Conservation (phyloP, 2,329 filamentous ascomycete genomes). For the Macrophomina pseudophaseolina region DNA sequence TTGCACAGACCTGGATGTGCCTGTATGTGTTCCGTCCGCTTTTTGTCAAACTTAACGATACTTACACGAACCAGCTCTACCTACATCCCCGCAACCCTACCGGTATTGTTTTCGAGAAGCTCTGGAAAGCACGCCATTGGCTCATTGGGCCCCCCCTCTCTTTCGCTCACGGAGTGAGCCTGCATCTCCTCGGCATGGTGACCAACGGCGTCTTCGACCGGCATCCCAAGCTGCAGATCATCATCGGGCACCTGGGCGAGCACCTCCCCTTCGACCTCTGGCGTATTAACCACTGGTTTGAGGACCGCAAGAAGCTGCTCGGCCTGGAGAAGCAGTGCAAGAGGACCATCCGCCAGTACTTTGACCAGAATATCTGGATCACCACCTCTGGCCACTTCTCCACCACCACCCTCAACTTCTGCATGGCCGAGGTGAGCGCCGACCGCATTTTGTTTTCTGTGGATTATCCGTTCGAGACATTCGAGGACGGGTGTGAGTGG, state of each 20-base stretch:
- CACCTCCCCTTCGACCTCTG: constrained; percentile 50
- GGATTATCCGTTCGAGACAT: constrained; percentile 38
- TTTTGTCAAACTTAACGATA: background rate
- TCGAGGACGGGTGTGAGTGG: constrained; percentile 39
- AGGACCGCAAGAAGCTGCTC: constrained; percentile 49
- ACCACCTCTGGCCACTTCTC: constrained; percentile 51
- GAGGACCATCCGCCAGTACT: constrained; percentile 47
- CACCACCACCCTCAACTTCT: constrained; percentile 48
- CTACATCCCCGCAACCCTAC: constrained; percentile 42
- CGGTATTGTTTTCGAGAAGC: constrained; percentile 35
- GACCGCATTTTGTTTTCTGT: constrained; percentile 50
- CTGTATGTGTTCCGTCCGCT: constrained; percentile 20
- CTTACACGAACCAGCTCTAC: constrained; percentile 32
- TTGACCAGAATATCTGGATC: constrained; percentile 49
- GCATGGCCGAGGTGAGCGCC: constrained; percentile 46
- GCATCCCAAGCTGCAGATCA: constrained; percentile 49
- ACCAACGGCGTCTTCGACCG: constrained; percentile 52
- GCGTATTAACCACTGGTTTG: constrained; percentile 50
- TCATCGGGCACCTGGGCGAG: constrained; percentile 53
- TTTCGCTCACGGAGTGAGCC: constrained; percentile 51
- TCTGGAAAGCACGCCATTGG: constrained; percentile 38
- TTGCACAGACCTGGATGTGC: constrained; percentile 40
- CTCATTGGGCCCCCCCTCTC: constrained; percentile 40
- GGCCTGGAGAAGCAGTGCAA: constrained; percentile 31
- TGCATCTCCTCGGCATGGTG: constrained; percentile 53